Evolutionary conservation across 164 flowering plant genomes (phyloP).

Genomic region (Tetracentron sinense): DNA sequence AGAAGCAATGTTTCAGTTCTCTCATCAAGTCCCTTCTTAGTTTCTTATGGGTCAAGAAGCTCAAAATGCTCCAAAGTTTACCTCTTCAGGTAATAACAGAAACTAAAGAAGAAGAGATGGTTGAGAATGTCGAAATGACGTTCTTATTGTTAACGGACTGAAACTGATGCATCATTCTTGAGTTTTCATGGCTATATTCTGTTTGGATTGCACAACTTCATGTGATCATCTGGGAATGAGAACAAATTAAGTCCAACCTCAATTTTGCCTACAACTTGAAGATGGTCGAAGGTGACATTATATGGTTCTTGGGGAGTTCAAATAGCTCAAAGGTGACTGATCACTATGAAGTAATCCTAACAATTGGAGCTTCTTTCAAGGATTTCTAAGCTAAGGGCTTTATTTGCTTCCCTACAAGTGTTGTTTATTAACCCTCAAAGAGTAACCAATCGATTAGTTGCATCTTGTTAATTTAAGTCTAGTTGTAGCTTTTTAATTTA

Average conservation of each 20-base stretch:
- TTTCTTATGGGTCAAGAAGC: constrained; percentile 69
- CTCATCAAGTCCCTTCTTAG: constrained; percentile 72
- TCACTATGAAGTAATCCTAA: background rate
- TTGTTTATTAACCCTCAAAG: background rate
- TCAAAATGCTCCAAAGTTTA: constrained; percentile 64
- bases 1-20: constrained; percentile 66
- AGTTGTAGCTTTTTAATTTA: constrained; percentile 8
- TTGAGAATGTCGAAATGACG: constrained; percentile 12
- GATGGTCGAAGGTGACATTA: constrained; percentile 2
- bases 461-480: constrained; percentile 13
- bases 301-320: background rate
- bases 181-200: constrained; percentile 4
- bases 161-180: background rate
- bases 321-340: constrained; percentile 1
- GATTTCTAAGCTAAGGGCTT: constrained; percentile 9
- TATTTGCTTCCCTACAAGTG: background rate
- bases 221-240: background rate
- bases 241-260: constrained; percentile 3
- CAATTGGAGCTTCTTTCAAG: constrained; percentile 1
- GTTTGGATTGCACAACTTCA: background rate
- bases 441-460: background rate
- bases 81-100: constrained; percentile 46
- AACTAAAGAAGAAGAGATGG: constrained; percentile 32
- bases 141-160: background rate
- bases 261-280: constrained; percentile 11